phyloP scores from a whole-genome alignment of 805 yeast genomes.

The Priceomyces carsonii region DNA sequence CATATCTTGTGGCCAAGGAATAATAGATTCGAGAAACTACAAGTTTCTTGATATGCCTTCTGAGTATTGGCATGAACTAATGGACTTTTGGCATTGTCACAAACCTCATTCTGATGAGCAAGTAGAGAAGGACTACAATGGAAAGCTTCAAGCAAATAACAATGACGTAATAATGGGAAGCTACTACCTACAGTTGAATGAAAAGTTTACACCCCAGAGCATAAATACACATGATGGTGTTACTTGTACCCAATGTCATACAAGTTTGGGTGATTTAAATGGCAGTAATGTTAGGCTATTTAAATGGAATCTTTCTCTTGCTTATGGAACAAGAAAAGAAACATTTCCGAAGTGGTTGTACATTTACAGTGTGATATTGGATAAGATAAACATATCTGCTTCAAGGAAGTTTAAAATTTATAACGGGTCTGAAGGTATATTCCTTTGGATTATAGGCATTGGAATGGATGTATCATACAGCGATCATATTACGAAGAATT shows the following conservation, averaged over 20 bases:
- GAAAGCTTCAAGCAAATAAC: slow-evolving; percentile 44
- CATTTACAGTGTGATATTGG: slow-evolving; percentile 39
- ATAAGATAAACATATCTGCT: slow-evolving; percentile 41
- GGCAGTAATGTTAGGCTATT: slow-evolving; percentile 27
- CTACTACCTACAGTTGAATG: slow-evolving; percentile 50
- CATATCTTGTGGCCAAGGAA: slow-evolving; percentile 21
- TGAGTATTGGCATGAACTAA: slow-evolving; percentile 89
- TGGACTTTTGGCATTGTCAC: slow-evolving; percentile 99
- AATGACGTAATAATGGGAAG: slow-evolving; percentile 54
- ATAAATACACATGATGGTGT: slow-evolving; percentile 10
- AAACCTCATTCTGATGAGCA: slow-evolving; percentile 51
- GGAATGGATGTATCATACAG: slow-evolving; percentile 30
- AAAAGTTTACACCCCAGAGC: slow-evolving; percentile 5
- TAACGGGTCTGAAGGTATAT: slow-evolving; percentile 6
- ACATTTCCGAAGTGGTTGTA: slow-evolving; percentile 35
- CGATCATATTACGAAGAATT: slow-evolving; percentile 15
- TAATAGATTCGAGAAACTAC: slow-evolving; percentile 33
- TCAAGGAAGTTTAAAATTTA: slow-evolving; percentile 28
- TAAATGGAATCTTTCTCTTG: slow-evolving; percentile 57
- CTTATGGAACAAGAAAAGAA: slow-evolving; percentile 19
- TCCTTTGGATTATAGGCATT: slow-evolving; percentile 38
- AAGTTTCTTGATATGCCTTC: slow-evolving; percentile 74
- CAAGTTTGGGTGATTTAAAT: slow-evolving; percentile 40
- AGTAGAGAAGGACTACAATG: slow-evolving; percentile 34
- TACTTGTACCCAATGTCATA: slow-evolving; percentile 39